Evolutionary conservation across 371 early-diverging fungal genomes (phyloP).

Genomic region (Funneliformis caledonium): DNA sequence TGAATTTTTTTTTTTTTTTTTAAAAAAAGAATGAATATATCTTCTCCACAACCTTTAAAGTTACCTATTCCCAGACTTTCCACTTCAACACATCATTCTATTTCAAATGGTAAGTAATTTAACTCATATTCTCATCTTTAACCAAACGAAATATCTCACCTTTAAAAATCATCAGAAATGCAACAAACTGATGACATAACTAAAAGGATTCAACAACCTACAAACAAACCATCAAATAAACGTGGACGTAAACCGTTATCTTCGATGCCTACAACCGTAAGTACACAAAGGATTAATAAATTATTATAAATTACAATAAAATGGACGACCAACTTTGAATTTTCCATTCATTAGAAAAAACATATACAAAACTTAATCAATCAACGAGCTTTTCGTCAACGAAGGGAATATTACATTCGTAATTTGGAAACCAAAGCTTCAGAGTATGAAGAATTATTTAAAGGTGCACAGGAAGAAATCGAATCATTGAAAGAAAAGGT

Average conservation of each 20-base stretch:
- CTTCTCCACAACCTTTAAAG: neutral
- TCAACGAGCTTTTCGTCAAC: conserved; percentile 37
- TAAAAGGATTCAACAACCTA: neutral
- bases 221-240: conserved; percentile 14
- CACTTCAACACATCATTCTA: neutral
- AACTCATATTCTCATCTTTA: too few relatives aligned
- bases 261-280: conserved; percentile 32
- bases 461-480: neutral
- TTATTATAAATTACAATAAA: neutral
- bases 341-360: conserved; percentile 21
- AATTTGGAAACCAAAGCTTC: conserved; percentile 26
- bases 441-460: neutral
- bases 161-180: neutral
- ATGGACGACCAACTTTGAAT: neutral
- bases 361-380: conserved; percentile 35
- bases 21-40: neutral
- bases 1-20: too few relatives aligned
- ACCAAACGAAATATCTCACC: neutral
- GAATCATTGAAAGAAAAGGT: conserved; percentile 25
- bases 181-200: neutral
- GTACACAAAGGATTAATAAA: neutral
- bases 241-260: conserved; percentile 37
- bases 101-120: neutral
- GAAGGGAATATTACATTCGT: conserved; percentile 20
- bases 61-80: neutral